Evolutionary conservation across 345 rosid species (phyloP), one percentile per base, ranked within the genome.

Genomic region (Syzygium oleosum): DNA sequence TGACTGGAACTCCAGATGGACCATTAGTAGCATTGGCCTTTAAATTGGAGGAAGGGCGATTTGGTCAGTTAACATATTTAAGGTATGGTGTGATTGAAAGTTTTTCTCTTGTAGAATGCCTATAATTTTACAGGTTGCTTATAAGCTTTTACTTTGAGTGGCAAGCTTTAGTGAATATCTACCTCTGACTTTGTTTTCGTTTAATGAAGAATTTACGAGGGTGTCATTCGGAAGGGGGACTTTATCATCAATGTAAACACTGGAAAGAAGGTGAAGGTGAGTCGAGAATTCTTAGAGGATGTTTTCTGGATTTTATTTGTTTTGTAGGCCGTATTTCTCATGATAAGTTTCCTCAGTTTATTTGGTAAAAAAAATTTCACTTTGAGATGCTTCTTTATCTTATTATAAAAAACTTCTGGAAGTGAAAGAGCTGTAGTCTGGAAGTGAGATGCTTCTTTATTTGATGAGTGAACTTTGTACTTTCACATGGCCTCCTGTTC

Each of bases 1-100:
- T 61, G 83, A 38, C 79, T 92, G 90, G 92, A 96, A 93, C 94
- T 88, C 99, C 99, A 49, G 97, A 98, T 91, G 99, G 99, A 90
- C 98, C 98, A 68, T 97, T 98, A 41, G 99, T 98, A 87, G 99
- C 98, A 14, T 91, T 98, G 92, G 99, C 99, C 90, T 98, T 98
- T 90, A 98, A 98, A 93, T 88, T 98, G 88, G 99, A 98, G 91
- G 99, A 98, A 92, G 99, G 99, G 85, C 95, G 99, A 85, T 96
- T 96, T 90, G 98, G 99, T 87, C 99, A 98, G 91, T 91, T 96
- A 87, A 98, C 99, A 89, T 98, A 93, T 90, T 90, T 98, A 55
- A 95, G 99, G 99, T 95, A 87, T 59, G 54, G 51, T 52, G 13
- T 52, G 61, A 56, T 77, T 38, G 21, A 3, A 31, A 68, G 43